A percentile compares a stretch with the other conserved stretches of the same genome.
phyloP scores from a whole-genome alignment of 2,329 filamentous ascomycete genomes.

The Sarocladium kiliense region DNA sequence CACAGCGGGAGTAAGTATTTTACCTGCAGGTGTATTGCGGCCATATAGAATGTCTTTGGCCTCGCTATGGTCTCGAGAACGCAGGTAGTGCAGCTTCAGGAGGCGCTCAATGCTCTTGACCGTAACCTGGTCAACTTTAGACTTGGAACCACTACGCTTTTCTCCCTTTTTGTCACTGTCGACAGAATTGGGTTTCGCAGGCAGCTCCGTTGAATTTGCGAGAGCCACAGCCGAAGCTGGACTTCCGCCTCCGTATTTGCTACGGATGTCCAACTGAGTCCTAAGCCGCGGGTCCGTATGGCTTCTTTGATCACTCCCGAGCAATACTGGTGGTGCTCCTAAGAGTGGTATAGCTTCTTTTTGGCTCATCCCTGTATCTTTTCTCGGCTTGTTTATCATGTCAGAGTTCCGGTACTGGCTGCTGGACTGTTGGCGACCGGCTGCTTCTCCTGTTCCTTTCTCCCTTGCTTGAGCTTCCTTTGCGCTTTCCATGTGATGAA shows the following conservation, averaged over 20 bases:
- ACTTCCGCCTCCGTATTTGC: neutral
- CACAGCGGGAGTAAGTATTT: constrained; percentile 1
- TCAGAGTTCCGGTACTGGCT: neutral
- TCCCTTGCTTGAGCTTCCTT: constrained; percentile 4
- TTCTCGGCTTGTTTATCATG: constrained; percentile 11
- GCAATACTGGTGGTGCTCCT: neutral
- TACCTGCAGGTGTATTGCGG: constrained; percentile 12
- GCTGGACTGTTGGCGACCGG: constrained; percentile 3
- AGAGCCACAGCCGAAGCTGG: neutral
- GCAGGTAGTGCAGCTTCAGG: constrained; percentile 20
- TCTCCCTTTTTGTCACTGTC: constrained; percentile 9
- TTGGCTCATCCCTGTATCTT: constrained; percentile 1
- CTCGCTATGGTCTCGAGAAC: constrained; percentile 16
- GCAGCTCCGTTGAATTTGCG: neutral
- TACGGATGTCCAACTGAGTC: neutral
- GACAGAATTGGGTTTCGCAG: neutral
- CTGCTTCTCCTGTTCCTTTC: constrained; percentile 9
- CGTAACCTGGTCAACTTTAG: constrained; percentile 10
- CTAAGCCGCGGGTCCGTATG: neutral
- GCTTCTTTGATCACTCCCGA: neutral
- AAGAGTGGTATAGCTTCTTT: neutral
- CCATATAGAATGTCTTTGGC: constrained; percentile 22
- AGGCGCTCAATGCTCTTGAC: constrained; percentile 12
- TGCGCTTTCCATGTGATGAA: constrained; percentile 14
- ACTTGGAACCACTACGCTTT: constrained; percentile 2